phyloP scores from a whole-genome alignment of 345 rosid genomes.

The sweet orange (Citrus sinensis) region DVS_A1.0 CM039162.1:12108001-12108500 shows the following conservation, averaged over 20 bases:
- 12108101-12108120: slow-evolving; percentile 90
- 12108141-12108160: slow-evolving; percentile 74
- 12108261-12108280: slow-evolving; percentile 85
- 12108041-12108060: not conserved
- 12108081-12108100: not conserved
- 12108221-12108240: not conserved
- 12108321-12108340: slow-evolving; percentile 71
- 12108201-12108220: too few relatives aligned
- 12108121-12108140: slow-evolving; percentile 45
- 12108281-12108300: slow-evolving; percentile 49
- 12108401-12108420: not conserved
- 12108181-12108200: slow-evolving; percentile 47
- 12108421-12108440: not conserved
- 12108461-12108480: slow-evolving; percentile 69
- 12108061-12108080: not conserved
- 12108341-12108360: slow-evolving; percentile 90
- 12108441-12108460: not conserved
- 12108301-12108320: slow-evolving; percentile 72
- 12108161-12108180: slow-evolving; percentile 89
- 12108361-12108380: slow-evolving; percentile 96
- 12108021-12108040: not conserved
- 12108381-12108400: not conserved
- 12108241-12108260: slow-evolving; percentile 50
- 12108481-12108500: slow-evolving; percentile 78
- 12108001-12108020: slow-evolving; percentile 85